Base-by-base conservation (phyloP, 805 yeast species). In the Pichia gijzeniarum region DNA sequence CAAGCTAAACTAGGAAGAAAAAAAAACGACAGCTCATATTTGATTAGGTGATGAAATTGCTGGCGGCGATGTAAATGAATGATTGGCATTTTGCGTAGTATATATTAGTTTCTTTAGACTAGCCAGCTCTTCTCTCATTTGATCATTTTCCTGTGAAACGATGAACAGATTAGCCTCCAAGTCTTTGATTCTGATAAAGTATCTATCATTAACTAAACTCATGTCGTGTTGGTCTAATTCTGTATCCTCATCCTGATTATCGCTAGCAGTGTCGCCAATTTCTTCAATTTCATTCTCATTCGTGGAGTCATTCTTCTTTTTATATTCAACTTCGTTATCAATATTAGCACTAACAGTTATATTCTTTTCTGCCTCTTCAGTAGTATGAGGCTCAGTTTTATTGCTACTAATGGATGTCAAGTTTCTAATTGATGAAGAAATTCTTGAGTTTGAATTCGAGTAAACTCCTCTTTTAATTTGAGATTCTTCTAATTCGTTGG, bases 91-190 rank as follows among this genome's bases (percentile, higher is more conserved):
- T 14, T 31, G 28, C 6, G 18, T 37, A 62, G 49, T 53, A 43
- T 47, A 59, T 48, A 82, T 63, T 54, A 76, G 76, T 60, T 82
- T 83, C 64, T 82, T 82, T 59, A 82, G 65, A 0, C 69, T 55
- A 28, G 77, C 59, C 14, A 80, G 76, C 48, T 73, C 80, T 19
- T 79, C 83, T 57, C 79, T 82, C 61, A 85, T 68, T 54, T 81
- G 84, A 58, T 88, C 93, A 52, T 95, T 74, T 64, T 88, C 96
- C 64, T 87, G 91, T 56, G 80, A 80, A 52, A 83, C 74, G 45
- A 88, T 84, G 56, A 76, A 83, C 52, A 88, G 69, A 60, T 87
- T 95, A 4, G 95, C 95, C 57, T 86, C 85, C 54, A 88, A 67
- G 55, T 88, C 95, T 55, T 85, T 80, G 37, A 88, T 74, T 63